phyloP scores from a whole-genome alignment of 495 filamentous ascomycete species.

The Entonaema liquescens region DNA sequence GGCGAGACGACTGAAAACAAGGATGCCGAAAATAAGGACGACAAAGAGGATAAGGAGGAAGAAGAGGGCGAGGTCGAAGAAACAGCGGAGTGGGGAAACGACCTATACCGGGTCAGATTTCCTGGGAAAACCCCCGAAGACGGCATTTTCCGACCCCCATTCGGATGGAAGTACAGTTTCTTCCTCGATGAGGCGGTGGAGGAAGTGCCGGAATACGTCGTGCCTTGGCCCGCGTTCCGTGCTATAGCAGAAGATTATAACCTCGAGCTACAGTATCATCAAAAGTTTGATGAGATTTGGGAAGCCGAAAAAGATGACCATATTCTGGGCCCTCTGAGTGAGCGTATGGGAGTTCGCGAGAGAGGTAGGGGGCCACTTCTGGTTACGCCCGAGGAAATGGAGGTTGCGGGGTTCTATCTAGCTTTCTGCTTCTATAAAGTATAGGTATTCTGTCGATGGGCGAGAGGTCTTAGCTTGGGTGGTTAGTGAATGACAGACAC shows the following conservation, averaged over 20 bases:
- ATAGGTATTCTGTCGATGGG: conserved; percentile 47
- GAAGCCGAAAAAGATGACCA: conserved; percentile 83
- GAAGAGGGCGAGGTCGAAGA: conserved; percentile 63
- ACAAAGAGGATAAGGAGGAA: conserved; percentile 60
- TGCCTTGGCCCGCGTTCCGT: conserved; percentile 97
- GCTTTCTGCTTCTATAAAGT: conserved; percentile 96
- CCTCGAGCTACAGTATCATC: conserved; percentile 91
- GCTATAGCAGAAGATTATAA: conserved; percentile 95
- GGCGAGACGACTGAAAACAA: conserved; percentile 45
- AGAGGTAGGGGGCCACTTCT: conserved; percentile 70
- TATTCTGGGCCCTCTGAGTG: conserved; percentile 81
- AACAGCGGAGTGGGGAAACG: conserved; percentile 86
- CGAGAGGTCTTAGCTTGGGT: background rate
- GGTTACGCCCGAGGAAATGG: conserved; percentile 84
- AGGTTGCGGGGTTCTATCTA: conserved; percentile 89
- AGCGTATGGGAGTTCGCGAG: conserved; percentile 91
- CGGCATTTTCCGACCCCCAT: conserved; percentile 88
- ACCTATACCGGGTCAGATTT: conserved; percentile 88
- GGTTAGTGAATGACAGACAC: background rate
- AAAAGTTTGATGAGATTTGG: conserved; percentile 89
- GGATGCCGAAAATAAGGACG: conserved; percentile 34
- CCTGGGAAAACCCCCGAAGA: conserved; percentile 80
- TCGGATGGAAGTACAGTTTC: conserved; percentile 97
- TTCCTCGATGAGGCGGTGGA: conserved; percentile 95
- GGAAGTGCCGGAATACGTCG: conserved; percentile 95